A percentile compares a stretch with the other conserved stretches of the same genome.
Conservation (phyloP, 1,139 yeast genomes). For the Nakaseomyces kungkrabaensis region DNA sequence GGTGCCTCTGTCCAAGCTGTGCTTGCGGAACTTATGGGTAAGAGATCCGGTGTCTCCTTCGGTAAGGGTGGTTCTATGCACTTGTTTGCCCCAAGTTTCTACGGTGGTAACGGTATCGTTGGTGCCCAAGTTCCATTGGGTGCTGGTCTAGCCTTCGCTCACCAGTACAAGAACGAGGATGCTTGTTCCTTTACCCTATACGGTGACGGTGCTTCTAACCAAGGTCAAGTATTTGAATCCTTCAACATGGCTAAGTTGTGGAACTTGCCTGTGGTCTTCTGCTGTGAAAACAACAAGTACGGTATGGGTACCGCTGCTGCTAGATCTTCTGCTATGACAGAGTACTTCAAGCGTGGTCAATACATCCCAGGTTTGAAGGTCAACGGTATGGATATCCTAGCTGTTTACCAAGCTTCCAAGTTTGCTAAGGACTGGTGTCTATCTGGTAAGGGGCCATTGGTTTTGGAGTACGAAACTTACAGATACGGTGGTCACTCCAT, state of each 20-base stretch:
- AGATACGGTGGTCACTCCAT: slow-evolving; percentile 99
- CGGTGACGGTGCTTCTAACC: slow-evolving; percentile 99
- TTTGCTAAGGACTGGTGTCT: slow-evolving; percentile 95
- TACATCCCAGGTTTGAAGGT: slow-evolving; percentile 97
- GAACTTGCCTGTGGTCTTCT: slow-evolving; percentile 89
- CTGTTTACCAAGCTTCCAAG: slow-evolving; percentile 91
- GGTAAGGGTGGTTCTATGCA: slow-evolving; percentile 99
- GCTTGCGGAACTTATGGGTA: slow-evolving; percentile 94
- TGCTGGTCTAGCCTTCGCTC: slow-evolving; percentile 95
- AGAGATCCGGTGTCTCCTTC: slow-evolving; percentile 85
- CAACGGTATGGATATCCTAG: slow-evolving; percentile 96
- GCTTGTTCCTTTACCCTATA: slow-evolving; percentile 81
- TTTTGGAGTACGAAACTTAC: slow-evolving; percentile 93
- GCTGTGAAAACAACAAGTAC: slow-evolving; percentile 97
- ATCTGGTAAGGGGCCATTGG: slow-evolving; percentile 91
- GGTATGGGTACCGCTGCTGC: slow-evolving; percentile 99
- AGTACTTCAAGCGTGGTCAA: slow-evolving; percentile 98
- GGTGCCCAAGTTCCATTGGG: slow-evolving; percentile 99
- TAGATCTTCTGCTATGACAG: slow-evolving; percentile 92
- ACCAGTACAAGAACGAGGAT: slow-evolving; percentile 77
- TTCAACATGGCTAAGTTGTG: slow-evolving; percentile 98
- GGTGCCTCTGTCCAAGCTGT: slow-evolving; percentile 88
- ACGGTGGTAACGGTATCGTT: slow-evolving; percentile 98
- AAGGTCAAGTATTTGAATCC: slow-evolving; percentile 96
- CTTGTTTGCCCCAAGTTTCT: slow-evolving; percentile 90